These are phyloP conservation scores for Ganoderma leucocontextum DNA, from an alignment of 1,284 basidiomycete genomes.

Conservation along the genomic window DNA sequence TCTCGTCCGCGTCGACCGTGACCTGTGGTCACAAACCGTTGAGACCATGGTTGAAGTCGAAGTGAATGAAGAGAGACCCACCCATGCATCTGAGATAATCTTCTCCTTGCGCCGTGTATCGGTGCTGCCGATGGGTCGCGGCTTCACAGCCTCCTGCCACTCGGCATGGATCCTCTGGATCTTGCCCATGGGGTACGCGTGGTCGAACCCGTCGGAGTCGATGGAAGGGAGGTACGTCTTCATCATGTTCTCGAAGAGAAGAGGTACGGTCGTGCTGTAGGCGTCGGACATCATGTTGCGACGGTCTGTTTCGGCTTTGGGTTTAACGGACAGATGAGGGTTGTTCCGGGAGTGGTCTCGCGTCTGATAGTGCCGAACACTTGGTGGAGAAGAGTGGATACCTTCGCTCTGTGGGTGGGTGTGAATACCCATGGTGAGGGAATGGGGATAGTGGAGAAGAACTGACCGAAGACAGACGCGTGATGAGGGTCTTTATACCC, in stretches of 20 bases:
- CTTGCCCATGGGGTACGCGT: background rate
- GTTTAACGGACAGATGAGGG: background rate
- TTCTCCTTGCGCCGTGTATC: background rate
- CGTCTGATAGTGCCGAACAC: background rate
- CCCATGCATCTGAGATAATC: constrained; percentile 2
- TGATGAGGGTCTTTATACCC: background rate
- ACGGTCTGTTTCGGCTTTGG: background rate
- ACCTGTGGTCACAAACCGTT: constrained; percentile 3
- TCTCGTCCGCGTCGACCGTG: background rate
- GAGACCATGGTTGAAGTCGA: background rate
- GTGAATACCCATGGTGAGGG: background rate
- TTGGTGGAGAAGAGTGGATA: background rate
- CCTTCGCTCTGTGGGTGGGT: background rate
- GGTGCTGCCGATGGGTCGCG: background rate
- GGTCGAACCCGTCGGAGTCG: background rate
- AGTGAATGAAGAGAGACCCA: background rate
- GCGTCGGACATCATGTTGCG: background rate
- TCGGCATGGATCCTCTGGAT: background rate
- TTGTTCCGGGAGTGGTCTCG: background rate
- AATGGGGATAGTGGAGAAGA: background rate
- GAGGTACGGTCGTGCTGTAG: background rate
- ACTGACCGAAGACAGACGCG: background rate
- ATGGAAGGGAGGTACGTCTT: background rate
- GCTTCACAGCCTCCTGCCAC: background rate
- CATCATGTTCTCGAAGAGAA: background rate